Base-by-base conservation (phyloP, 2,329 filamentous ascomycete species). In the Remersonia thermophila region DNA sequence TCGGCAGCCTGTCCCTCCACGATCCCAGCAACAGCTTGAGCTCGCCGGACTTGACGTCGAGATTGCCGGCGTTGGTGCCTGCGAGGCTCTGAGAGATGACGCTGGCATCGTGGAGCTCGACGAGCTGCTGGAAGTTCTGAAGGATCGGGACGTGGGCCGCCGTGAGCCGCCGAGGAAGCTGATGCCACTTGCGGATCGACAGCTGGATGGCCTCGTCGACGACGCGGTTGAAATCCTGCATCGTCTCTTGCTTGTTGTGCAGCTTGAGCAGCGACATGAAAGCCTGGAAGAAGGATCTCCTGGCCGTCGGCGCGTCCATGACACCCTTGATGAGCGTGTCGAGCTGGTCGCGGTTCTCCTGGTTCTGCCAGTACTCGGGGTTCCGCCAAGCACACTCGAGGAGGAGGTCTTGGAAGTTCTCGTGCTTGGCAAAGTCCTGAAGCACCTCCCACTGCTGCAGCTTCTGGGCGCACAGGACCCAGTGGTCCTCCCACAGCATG, bases 401-500 rank as follows among this genome's bases (percentile, higher is more conserved):
- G 26, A 95, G 77, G 34, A 99, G 73, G 55, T 99, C 91, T 53
- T 95, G 93, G 60, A 95, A 82, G 53, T 98, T 98, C 55, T 99
- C 93, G 51, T 98, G 91, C 60, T 98, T 98, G 3, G 91, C 87
- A 53, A 96, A 96, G 50, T 99, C 93, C 43, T 86, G 85, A 25
- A 99, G 61, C 38, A 99, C 89, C 51, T 99, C 91, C 91, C 91
- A 99, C 55, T 98, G 93, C 57, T 98, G 93, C 31, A 99, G 69
- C 61, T 98, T 98, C 61, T 96, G 86, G 0, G 89, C 91, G 56
- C 91, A 98, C 33, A 95, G 71, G 29, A 98, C 80, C 91, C 91
- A 99, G 51, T 98, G 93, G 54, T 99, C 91, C 60, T 99, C 91
- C 91, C 91, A 99, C 1, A 99, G 72, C 74, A 93, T 95, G 60